Evolutionary conservation across 768 basidiomycete species (phyloP).

Genomic region (Omphalotus guepiniiformis): DNA sequence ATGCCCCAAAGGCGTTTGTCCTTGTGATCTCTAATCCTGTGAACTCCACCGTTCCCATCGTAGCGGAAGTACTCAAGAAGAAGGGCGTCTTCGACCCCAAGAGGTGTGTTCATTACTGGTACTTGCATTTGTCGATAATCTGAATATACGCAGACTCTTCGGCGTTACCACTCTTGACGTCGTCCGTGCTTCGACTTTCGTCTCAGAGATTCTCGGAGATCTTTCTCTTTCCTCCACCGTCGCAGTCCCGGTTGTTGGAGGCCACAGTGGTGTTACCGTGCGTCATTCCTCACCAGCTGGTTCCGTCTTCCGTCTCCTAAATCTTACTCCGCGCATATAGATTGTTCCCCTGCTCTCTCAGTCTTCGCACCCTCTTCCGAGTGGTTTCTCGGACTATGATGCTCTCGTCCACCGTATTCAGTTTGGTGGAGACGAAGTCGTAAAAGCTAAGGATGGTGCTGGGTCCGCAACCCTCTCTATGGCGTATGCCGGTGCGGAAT

Average conservation of each 20-base stretch:
- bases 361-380: constrained; percentile 72
- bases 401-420: constrained; percentile 82
- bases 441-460: constrained; percentile 93
- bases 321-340: constrained; percentile 29
- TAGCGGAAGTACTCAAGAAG: constrained; percentile 93
- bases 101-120: constrained; percentile 46
- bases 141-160: constrained; percentile 61
- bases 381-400: constrained; percentile 47
- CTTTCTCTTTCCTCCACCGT: constrained; percentile 56
- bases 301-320: background rate
- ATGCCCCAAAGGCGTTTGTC: constrained; percentile 85
- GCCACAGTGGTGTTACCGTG: constrained; percentile 90
- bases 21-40: constrained; percentile 99
- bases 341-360: constrained; percentile 94
- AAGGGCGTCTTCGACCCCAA: constrained; percentile 88
- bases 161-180: constrained; percentile 98
- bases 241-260: constrained; percentile 88
- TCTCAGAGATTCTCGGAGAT: constrained; percentile 72
- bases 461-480: constrained; percentile 97
- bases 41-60: constrained; percentile 98
- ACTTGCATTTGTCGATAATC: constrained; percentile 4
- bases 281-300: constrained; percentile 21
- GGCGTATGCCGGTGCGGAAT: constrained; percentile 93
- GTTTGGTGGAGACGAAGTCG: constrained; percentile 96
- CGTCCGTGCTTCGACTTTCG: constrained; percentile 96